These are phyloP conservation scores for Micractinium conductrix DNA, from an alignment of 139 green algal genomes.

Conservation along the genomic window DNA sequence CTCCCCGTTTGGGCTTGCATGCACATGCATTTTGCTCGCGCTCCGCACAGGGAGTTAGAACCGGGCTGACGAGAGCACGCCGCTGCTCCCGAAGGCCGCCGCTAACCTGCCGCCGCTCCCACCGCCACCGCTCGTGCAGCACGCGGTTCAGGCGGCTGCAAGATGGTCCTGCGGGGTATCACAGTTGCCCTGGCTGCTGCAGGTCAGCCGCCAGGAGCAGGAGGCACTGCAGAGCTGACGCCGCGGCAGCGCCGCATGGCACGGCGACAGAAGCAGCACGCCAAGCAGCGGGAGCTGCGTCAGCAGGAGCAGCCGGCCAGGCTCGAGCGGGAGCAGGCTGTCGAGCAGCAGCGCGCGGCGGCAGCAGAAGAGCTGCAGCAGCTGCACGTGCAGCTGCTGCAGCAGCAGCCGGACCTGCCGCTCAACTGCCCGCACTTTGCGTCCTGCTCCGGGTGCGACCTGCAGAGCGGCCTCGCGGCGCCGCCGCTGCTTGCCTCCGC, in stretches of 20 bases:
- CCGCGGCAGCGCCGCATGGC: conserved; percentile 2
- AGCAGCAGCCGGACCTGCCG: not conserved
- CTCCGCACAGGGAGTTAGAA: too few species aligned
- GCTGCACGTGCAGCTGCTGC: not conserved
- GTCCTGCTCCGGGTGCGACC: conserved; percentile 59
- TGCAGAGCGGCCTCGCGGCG: conserved; percentile 38
- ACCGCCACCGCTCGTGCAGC: not conserved
- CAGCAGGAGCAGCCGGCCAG: not conserved
- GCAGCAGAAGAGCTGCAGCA: not conserved
- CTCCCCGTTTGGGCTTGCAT: too few species aligned
- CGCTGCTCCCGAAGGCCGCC: not conserved
- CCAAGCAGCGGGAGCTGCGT: not conserved
- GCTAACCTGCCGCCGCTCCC: not conserved
- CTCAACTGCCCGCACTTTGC: conserved; percentile 65
- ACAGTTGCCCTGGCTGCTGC: too few species aligned
- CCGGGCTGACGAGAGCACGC: too few species aligned
- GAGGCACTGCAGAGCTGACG: too few species aligned
- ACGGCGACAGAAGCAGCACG: not conserved
- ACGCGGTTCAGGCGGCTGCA: too few species aligned
- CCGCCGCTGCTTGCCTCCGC: conserved; percentile 48
- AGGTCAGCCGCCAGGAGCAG: not conserved
- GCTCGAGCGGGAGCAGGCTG: not conserved
- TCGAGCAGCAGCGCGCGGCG: too few species aligned
- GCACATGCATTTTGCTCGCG: too few species aligned
- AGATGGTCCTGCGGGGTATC: too few species aligned